Evolutionary conservation across 1,139 yeast genomes (phyloP).

Genomic region (Blastobotrys aristatus): DNA sequence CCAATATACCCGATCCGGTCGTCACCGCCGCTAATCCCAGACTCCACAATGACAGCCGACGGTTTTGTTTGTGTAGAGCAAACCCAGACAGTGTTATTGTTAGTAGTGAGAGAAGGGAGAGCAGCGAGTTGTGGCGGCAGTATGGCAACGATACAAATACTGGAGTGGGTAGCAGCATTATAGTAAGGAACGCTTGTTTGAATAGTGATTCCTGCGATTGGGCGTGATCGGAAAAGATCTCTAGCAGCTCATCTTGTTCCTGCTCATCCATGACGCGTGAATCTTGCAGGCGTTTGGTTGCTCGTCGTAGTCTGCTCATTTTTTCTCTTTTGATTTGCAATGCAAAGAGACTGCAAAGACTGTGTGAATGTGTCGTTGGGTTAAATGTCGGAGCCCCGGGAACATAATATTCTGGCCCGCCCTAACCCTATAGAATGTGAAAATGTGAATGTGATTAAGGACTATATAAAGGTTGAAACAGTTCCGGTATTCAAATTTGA

Average conservation of each 20-base stretch:
- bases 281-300: constrained; percentile 20
- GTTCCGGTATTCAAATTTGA: too few species aligned
- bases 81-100: constrained; percentile 27
- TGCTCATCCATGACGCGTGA: constrained; percentile 7
- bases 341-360: too few species aligned
- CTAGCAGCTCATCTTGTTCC: constrained; percentile 32
- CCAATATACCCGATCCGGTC: constrained; percentile 23
- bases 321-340: constrained; percentile 4
- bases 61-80: constrained; percentile 18
- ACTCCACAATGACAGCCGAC: constrained; percentile 16
- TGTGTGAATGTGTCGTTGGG: too few species aligned
- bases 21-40: constrained; percentile 24
- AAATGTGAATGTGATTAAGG: too few species aligned
- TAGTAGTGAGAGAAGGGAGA: constrained; percentile 30
- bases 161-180: constrained; percentile 34
- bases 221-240: constrained; percentile 26
- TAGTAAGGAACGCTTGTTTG: constrained; percentile 25
- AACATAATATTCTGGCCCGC: too few species aligned
- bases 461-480: too few species aligned
- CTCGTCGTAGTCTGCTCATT: constrained; percentile 23
- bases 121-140: constrained; percentile 29
- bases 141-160: constrained; percentile 29
- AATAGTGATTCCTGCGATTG: constrained; percentile 23
- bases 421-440: too few species aligned
- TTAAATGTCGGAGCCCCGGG: too few species aligned